phyloP scores from a whole-genome alignment of 2,329 filamentous ascomycete genomes.

The Exophiala lecanii-corni region DNA sequence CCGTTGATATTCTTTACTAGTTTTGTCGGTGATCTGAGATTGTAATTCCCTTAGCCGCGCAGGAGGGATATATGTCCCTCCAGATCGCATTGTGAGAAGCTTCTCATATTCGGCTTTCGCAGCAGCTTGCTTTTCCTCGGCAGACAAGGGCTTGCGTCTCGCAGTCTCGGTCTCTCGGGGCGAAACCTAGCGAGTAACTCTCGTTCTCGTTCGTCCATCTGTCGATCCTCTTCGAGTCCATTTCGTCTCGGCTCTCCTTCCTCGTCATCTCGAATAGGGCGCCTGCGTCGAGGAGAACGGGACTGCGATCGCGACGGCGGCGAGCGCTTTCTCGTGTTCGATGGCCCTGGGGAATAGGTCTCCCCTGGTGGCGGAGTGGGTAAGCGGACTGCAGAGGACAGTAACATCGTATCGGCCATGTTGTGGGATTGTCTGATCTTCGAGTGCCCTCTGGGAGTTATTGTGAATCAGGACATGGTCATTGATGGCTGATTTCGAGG shows the following conservation, averaged over 20 bases:
- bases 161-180: slow-evolving; percentile 46
- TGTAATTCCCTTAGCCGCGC: slow-evolving; percentile 86
- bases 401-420: slow-evolving; percentile 42
- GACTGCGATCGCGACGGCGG: slow-evolving; percentile 52
- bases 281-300: slow-evolving; percentile 48
- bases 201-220: slow-evolving; percentile 46
- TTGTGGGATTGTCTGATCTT: neutral
- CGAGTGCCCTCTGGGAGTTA: neutral
- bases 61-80: slow-evolving; percentile 93
- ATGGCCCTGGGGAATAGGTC: slow-evolving; percentile 45
- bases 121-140: slow-evolving; percentile 79
- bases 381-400: slow-evolving; percentile 56
- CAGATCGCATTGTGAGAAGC: slow-evolving; percentile 84
- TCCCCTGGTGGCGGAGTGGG: slow-evolving; percentile 51
- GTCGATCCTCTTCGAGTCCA: slow-evolving; percentile 44
- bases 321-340: slow-evolving; percentile 53
- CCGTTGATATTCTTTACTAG: slow-evolving; percentile 93
- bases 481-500: too few species aligned
- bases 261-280: slow-evolving; percentile 40
- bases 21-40: slow-evolving; percentile 94
- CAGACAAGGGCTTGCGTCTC: slow-evolving; percentile 52
- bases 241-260: slow-evolving; percentile 27
- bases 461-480: neutral
- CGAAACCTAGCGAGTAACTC: slow-evolving; percentile 51
- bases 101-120: slow-evolving; percentile 93